Evolutionary conservation across 1,139 yeast genomes (phyloP).

Genomic region (Debaryomycetaceae sp.): DNA sequence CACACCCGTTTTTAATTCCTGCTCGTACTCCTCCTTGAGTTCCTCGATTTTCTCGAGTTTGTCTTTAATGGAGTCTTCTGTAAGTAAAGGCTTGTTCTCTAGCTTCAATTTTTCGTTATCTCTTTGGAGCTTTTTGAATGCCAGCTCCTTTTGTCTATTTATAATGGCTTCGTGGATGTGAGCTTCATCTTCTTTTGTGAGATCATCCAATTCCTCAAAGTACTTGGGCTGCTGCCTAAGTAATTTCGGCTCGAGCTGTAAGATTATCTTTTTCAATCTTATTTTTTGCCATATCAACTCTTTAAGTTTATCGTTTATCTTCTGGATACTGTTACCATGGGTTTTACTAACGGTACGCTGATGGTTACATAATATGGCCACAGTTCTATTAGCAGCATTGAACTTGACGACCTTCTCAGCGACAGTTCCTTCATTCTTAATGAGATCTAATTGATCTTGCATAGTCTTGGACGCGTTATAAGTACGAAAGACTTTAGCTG

Average conservation of each 20-base stretch:
- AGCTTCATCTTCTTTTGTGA: conserved; percentile 61
- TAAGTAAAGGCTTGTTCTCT: conserved; percentile 52
- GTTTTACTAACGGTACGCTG: conserved; percentile 88
- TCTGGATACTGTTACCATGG: conserved; percentile 77
- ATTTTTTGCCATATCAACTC: conserved; percentile 85
- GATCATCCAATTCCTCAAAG: conserved; percentile 70
- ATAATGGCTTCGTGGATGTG: conserved; percentile 55
- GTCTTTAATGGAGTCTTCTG: conserved; percentile 55
- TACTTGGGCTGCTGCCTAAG: conserved; percentile 52
- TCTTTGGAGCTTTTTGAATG: conserved; percentile 60
- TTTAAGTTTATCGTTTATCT: conserved; percentile 69
- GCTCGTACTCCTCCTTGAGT: conserved; percentile 47
- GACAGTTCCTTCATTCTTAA: conserved; percentile 79
- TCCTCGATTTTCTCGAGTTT: conserved; percentile 60
- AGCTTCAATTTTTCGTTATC: conserved; percentile 73
- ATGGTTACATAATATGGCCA: conserved; percentile 95
- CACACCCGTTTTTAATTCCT: conserved; percentile 61
- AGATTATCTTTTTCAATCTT: conserved; percentile 67
- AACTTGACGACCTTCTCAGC: conserved; percentile 83
- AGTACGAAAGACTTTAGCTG: conserved; percentile 97
- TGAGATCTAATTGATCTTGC: conserved; percentile 89
- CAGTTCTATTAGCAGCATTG: conserved; percentile 94
- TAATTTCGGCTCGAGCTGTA: conserved; percentile 58
- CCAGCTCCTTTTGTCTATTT: conserved; percentile 61
- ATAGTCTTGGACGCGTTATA: conserved; percentile 94